Evolutionary conservation across 805 yeast species (phyloP).

Genomic region (Kuraishia capsulata): DNA sequence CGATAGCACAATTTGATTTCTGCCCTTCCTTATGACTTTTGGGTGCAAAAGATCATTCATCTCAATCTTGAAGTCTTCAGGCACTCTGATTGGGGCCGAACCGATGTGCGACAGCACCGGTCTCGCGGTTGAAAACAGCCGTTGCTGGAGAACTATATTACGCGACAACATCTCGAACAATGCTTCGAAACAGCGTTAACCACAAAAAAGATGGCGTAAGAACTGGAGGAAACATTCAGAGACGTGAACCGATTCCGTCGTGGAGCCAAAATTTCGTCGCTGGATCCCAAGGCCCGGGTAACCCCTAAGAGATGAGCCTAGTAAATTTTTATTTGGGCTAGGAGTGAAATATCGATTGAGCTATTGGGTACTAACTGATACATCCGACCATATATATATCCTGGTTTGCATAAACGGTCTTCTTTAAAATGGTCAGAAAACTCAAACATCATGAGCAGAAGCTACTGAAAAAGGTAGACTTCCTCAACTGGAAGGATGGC

Average conservation of each 20-base stretch:
- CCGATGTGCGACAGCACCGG: conserved; percentile 61
- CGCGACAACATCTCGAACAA: not conserved
- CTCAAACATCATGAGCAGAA: conserved; percentile 94
- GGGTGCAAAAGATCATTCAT: conserved; percentile 44
- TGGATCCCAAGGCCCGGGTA: no score
- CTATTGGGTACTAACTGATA: no score
- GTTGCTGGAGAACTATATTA: not conserved
- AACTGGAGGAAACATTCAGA: no score
- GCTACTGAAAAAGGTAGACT: conserved; percentile 89
- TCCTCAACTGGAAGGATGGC: conserved; percentile 94
- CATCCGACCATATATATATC: no score
- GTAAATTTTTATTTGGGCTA: no score
- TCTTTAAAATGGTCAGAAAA: conserved; percentile 74
- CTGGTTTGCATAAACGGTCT: no score
- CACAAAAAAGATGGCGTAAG: not conserved
- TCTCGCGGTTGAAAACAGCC: conserved; percentile 14
- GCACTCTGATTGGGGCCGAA: conserved; percentile 60
- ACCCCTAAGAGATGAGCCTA: no score
- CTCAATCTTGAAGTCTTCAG: conserved; percentile 47
- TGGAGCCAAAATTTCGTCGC: no score
- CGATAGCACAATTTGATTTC: conserved; percentile 45
- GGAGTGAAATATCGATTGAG: no score
- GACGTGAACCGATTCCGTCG: no score
- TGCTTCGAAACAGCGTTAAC: not conserved
- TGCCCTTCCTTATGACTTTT: conserved; percentile 57